Percentiles rank a stretch among this genome's conserved stretches.
Evolutionary conservation across 2,329 filamentous ascomycete species (phyloP).

Genomic region (Diplocarpon mali): DNA sequence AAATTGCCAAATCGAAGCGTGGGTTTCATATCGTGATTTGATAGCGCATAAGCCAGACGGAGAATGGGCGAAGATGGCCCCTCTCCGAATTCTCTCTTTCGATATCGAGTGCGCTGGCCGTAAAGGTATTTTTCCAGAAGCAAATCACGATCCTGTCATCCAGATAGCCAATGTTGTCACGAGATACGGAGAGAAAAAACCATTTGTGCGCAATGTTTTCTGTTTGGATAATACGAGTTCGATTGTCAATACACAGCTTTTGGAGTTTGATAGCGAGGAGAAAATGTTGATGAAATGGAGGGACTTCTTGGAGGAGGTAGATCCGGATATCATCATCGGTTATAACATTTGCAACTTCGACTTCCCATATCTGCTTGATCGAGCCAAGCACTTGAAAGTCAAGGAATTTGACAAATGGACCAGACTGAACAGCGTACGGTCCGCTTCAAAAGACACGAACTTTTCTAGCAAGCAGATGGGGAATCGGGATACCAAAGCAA

Average conservation of each 20-base stretch:
- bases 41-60: slow-evolving; percentile 81
- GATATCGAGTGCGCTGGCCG: slow-evolving; percentile 98
- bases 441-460: slow-evolving; percentile 65
- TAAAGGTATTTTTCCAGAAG: slow-evolving; percentile 94
- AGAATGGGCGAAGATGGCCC: slow-evolving; percentile 97
- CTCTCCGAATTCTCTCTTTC: slow-evolving; percentile 83
- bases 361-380: slow-evolving; percentile 87
- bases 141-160: slow-evolving; percentile 85
- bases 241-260: slow-evolving; percentile 89
- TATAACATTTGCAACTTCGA: slow-evolving; percentile 99
- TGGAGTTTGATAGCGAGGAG: slow-evolving; percentile 71
- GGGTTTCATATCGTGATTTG: slow-evolving; percentile 70
- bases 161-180: slow-evolving; percentile 97
- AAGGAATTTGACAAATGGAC: slow-evolving; percentile 78
- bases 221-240: slow-evolving; percentile 84
- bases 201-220: slow-evolving; percentile 94
- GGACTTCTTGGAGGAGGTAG: slow-evolving; percentile 77
- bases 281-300: slow-evolving; percentile 91
- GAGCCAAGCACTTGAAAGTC: slow-evolving; percentile 76
- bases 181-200: slow-evolving; percentile 86
- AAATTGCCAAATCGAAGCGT: slow-evolving; percentile 92
- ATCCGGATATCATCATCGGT: slow-evolving; percentile 94
- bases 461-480: slow-evolving; percentile 99
- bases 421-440: slow-evolving; percentile 59
- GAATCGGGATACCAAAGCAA: slow-evolving; percentile 85